phyloP scores from a whole-genome alignment of 441 rosid species.

The Pelargonium australe region DNA sequence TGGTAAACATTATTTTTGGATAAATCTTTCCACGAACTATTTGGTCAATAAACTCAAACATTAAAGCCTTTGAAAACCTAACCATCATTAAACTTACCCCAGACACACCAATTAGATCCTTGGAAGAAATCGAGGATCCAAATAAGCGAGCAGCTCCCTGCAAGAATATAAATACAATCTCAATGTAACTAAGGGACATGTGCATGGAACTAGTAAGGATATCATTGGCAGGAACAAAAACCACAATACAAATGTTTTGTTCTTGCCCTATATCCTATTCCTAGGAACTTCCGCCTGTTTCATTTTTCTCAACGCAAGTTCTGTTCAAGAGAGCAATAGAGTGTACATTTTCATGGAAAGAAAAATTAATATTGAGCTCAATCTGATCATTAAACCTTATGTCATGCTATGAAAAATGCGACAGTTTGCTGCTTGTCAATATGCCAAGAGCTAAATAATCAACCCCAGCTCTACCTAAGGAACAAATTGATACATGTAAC shows the following conservation, averaged over 20 bases:
- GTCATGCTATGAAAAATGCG: too few species aligned
- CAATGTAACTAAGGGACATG: not conserved
- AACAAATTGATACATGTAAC: not conserved
- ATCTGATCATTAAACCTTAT: not conserved
- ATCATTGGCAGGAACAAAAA: not conserved
- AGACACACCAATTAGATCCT: slow-evolving; percentile 68
- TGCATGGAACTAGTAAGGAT: not conserved
- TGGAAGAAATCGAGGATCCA: slow-evolving; percentile 82
- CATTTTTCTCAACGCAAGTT: not conserved
- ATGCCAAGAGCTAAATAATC: not conserved
- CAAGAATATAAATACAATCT: slow-evolving; percentile 21
- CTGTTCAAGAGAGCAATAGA: not conserved
- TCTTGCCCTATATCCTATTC: not conserved
- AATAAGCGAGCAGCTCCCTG: slow-evolving; percentile 94
- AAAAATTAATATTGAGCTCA: not conserved
- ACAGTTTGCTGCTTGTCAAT: not conserved
- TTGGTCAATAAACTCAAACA: not conserved
- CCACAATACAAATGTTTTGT: not conserved
- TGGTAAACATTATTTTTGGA: not conserved
- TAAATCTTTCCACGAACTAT: not conserved
- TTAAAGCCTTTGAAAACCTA: not conserved
- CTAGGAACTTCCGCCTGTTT: not conserved
- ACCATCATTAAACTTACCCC: slow-evolving; percentile 53
- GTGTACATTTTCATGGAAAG: not conserved
- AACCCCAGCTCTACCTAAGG: not conserved